Evolutionary conservation across 192 early-diverging fungal genomes (phyloP), one percentile per base, ranked within the genome.

Genomic region (Jimgerdemannia lactiflua): DNA sequence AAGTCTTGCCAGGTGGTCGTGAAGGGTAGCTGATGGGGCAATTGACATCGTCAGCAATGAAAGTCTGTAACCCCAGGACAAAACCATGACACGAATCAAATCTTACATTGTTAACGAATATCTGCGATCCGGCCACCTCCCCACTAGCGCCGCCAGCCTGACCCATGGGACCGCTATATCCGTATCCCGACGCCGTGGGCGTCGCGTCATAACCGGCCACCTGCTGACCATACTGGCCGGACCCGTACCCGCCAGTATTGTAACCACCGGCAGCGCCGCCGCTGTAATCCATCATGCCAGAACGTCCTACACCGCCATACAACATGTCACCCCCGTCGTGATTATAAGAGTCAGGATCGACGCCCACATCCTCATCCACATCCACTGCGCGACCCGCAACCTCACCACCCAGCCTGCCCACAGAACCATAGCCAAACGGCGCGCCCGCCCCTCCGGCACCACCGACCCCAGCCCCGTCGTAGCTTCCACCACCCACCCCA

Each of bases 1-100:
- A 89, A 67, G 65, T 89, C 88, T 64, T 88, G 82, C 70, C 85
- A 80, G 8, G 86, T 89, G 9, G 88, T 89, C 11, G 86, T 82
- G n/a, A 84, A 88, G 3, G 88, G 86, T 18, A 89, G 54, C 88
- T 89, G 64, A 67, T 71, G 49, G 7, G 54, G 4, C 20, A 39
- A 17, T 68, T 39, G 49, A 71, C 10, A 70, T 3, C 42, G 39
- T 42, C 18, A 72, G 39, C 3, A 4, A 29, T 10, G 39, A 67
- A 3, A n/a, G 29, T 29, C 1, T 29, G 29, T 29, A 65, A 41
- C 29, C 39, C 70, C 11, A 20, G 63, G 14, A 41, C 39, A 29
- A 1, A 14, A 6, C 4, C 3, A 2, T 42, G 42, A 11, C 11
- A n/a, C 65, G 18, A 64, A 44, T 18, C 17, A 1, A 41, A 29